phyloP scores from a whole-genome alignment of 306 rosid genomes.

The Heteromeles arbutifolia region DNA sequence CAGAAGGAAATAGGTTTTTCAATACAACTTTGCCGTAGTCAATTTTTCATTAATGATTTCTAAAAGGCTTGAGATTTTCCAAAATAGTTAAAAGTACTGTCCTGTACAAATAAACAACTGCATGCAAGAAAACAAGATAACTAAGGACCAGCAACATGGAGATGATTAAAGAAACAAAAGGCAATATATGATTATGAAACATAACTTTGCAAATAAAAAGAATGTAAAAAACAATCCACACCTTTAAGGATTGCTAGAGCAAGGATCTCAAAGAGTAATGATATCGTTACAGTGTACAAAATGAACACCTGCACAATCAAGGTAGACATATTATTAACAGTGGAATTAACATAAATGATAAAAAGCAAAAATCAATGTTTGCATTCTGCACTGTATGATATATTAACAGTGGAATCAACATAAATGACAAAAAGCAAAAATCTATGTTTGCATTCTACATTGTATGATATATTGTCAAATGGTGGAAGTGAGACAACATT shows the following conservation, averaged over 20 bases:
- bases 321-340: background rate
- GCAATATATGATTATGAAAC: constrained; percentile 16
- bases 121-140: background rate
- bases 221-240: constrained; percentile 27
- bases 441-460: no score
- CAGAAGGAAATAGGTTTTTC: background rate
- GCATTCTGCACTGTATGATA: background rate
- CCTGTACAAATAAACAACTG: background rate
- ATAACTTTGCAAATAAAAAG: background rate
- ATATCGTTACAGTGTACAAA: constrained; percentile 46
- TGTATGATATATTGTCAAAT: background rate
- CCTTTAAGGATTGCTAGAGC: constrained; percentile 66
- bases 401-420: no score
- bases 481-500: background rate
- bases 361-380: background rate
- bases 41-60: background rate
- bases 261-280: constrained; percentile 69
- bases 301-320: constrained; percentile 71
- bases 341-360: background rate
- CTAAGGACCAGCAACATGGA: background rate
- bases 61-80: background rate
- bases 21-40: no score
- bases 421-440: no score
- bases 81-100: background rate
- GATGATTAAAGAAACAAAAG: background rate